Conservation (phyloP, 768 basidiomycete species). For the Kwoniella botswanensis region DNA sequence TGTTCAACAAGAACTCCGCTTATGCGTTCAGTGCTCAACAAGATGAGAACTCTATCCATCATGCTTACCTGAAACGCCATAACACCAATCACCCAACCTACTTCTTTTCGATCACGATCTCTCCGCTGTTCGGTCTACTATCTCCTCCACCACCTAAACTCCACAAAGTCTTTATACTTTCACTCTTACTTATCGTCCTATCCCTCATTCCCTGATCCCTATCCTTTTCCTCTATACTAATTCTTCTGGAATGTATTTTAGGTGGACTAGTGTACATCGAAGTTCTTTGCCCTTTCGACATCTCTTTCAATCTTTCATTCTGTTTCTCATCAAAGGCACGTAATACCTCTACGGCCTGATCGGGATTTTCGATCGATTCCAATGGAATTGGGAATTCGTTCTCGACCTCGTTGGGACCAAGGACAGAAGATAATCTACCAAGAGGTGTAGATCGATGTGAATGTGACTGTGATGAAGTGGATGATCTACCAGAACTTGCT, state of each 20-base stretch:
- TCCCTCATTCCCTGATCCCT: slow-evolving; percentile 4
- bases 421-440: slow-evolving; percentile 64
- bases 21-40: no score
- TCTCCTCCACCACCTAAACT: slow-evolving; percentile 32
- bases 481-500: background rate
- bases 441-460: slow-evolving; percentile 48
- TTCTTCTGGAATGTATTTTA: slow-evolving; percentile 2
- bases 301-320: slow-evolving; percentile 7
- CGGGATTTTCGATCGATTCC: slow-evolving; percentile 73
- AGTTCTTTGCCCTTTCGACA: slow-evolving; percentile 73
- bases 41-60: no score
- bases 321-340: slow-evolving; percentile 82
- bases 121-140: slow-evolving; percentile 22
- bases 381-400: slow-evolving; percentile 65
- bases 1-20: no score
- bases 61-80: background rate
- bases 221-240: slow-evolving; percentile 1
- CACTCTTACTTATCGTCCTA: slow-evolving; percentile 36
- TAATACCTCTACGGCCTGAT: slow-evolving; percentile 75
- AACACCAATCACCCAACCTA: background rate
- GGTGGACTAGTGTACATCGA: slow-evolving; percentile 58
- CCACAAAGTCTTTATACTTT: slow-evolving; percentile 47
- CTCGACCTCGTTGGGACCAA: slow-evolving; percentile 59
- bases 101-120: slow-evolving; percentile 13
- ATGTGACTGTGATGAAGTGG: slow-evolving; percentile 1